Evolutionary conservation across 345 rosid species (phyloP).

Genomic region (Aquilaria yunnanensis): DNA sequence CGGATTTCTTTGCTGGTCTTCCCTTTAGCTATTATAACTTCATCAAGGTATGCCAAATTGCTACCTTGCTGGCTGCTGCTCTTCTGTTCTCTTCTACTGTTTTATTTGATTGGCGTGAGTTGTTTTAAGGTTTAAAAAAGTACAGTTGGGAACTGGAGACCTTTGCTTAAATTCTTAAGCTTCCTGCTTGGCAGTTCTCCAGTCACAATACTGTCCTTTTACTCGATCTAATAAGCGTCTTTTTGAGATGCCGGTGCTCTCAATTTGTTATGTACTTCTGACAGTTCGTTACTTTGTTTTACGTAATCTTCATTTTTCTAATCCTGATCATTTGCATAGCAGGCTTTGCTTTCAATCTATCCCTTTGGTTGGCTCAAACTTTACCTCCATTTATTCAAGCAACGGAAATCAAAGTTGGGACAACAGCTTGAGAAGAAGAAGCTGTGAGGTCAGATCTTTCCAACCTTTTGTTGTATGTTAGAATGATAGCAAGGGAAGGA

Average conservation of each 20-base stretch:
- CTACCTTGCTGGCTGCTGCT: not conserved
- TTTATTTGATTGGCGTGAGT: no score
- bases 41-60: slow-evolving; percentile 39
- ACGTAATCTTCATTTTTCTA: no score
- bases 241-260: no score
- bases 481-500: no score
- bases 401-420: slow-evolving; percentile 54
- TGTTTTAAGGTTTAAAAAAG: no score
- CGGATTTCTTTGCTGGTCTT: slow-evolving; percentile 39
- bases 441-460: slow-evolving; percentile 21
- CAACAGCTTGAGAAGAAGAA: slow-evolving; percentile 40
- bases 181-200: no score
- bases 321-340: not conserved
- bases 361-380: slow-evolving; percentile 79
- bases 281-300: no score
- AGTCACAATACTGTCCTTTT: no score
- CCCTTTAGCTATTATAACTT: slow-evolving; percentile 59
- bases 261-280: no score
- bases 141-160: no score
- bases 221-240: no score
- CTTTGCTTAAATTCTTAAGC: no score
- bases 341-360: slow-evolving; percentile 57
- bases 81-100: not conserved
- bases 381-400: slow-evolving; percentile 68
- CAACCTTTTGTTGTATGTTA: slow-evolving; percentile 15